Percentiles rank a stretch among this genome's conserved stretches.
These are phyloP conservation scores for Pseudocercospora crystallina DNA, from an alignment of 2,329 filamentous ascomycete species.

Conservation along the genomic window DNA sequence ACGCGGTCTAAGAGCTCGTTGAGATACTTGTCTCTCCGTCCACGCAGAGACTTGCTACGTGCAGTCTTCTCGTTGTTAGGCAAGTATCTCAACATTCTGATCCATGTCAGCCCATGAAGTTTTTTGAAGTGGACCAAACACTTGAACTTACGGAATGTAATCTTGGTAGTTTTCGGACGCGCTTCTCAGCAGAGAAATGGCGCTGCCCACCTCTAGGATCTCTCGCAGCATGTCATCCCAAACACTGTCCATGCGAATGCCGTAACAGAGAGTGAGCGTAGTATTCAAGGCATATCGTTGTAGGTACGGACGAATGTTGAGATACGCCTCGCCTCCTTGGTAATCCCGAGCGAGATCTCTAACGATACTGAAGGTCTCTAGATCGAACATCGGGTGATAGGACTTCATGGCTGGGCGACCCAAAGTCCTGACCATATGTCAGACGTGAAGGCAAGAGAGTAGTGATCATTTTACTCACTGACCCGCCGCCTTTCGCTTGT, in stretches of 20 bases:
- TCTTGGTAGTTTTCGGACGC: conserved; percentile 56
- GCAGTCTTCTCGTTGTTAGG: conserved; percentile 55
- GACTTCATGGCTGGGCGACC: conserved; percentile 47
- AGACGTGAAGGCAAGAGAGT: no score
- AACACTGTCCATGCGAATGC: conserved; percentile 55
- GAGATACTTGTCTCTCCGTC: conserved; percentile 51
- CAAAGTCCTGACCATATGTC: conserved; percentile 34
- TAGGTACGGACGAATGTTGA: conserved; percentile 53
- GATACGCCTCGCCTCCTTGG: conserved; percentile 34
- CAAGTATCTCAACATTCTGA: conserved; percentile 45
- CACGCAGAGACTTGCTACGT: conserved; percentile 48
- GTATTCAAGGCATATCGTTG: conserved; percentile 57
- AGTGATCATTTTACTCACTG: conserved; percentile 21
- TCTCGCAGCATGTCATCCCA: conserved; percentile 54
- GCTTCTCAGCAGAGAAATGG: conserved; percentile 51
- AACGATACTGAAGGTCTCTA: conserved; percentile 54
- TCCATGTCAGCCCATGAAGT: no score
- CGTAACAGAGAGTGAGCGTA: conserved; percentile 56
- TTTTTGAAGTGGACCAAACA: background rate
- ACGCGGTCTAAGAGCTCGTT: conserved; percentile 47
- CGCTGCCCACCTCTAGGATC: conserved; percentile 54
- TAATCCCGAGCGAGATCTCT: conserved; percentile 50
- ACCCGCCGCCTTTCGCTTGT: conserved; percentile 54
- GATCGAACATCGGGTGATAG: conserved; percentile 55
- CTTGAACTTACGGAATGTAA: conserved; percentile 44